phyloP scores from a whole-genome alignment of 2,329 filamentous ascomycete species.

The Diaporthe longicolla region DNA sequence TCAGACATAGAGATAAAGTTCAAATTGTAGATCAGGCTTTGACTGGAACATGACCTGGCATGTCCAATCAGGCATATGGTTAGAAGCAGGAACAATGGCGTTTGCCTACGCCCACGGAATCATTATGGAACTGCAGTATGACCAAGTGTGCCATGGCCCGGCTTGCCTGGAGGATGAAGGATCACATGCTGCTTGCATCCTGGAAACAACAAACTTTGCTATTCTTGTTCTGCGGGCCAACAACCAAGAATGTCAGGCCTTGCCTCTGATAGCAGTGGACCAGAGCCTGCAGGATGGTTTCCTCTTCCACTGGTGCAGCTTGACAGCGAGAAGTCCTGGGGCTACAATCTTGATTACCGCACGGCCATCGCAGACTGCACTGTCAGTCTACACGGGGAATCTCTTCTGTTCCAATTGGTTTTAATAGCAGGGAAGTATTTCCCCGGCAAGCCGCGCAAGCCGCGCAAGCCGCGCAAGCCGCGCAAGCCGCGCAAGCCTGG shows the following conservation, averaged over 20 bases:
- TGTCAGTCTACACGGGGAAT: neutral
- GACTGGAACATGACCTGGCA: neutral
- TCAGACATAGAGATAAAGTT: neutral
- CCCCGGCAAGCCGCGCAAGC: too few species aligned
- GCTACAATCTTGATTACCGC: neutral
- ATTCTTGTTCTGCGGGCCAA: neutral
- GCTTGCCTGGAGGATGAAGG: conserved; percentile 11
- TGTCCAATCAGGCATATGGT: too few species aligned
- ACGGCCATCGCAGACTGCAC: neutral
- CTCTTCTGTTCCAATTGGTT: neutral
- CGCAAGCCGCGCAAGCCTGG: rapidly evolving
- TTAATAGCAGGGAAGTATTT: neutral
- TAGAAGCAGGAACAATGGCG: too few species aligned
- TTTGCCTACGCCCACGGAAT: too few species aligned
- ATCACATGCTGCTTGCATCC: neutral
- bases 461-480: rapidly evolving
- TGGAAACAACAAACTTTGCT: neutral
- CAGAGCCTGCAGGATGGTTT: neutral
- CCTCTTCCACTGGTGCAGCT: conserved; percentile 20
- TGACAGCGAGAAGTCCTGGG: conserved; percentile 16
- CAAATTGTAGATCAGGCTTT: too few species aligned
- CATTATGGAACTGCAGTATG: neutral
- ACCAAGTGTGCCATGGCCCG: neutral
- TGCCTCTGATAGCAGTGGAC: neutral
- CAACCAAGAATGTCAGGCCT: neutral